Percentiles rank a stretch among this genome's conserved stretches.
These are phyloP conservation scores for Cytospora chrysosperma DNA, from an alignment of 2,329 filamentous ascomycete genomes.

Conservation along the genomic window DNA sequence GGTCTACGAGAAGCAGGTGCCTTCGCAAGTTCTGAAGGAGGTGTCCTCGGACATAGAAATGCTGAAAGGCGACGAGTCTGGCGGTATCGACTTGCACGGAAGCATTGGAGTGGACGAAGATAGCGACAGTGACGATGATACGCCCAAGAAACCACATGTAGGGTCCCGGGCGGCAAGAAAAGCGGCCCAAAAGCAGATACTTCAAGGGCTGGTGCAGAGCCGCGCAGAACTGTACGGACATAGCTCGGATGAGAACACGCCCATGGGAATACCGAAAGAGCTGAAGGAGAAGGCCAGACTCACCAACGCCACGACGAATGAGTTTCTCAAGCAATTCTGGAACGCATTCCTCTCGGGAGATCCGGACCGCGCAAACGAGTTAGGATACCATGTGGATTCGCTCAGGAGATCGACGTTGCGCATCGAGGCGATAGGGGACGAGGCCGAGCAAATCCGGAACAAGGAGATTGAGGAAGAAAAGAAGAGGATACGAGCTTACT, in stretches of 20 bases:
- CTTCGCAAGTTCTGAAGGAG: slow-evolving; percentile 63
- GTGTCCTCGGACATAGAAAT: slow-evolving; percentile 62
- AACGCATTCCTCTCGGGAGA: slow-evolving; percentile 86
- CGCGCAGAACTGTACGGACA: slow-evolving; percentile 58
- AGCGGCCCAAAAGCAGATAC: slow-evolving; percentile 64
- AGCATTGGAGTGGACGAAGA: slow-evolving; percentile 70
- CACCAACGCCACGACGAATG: slow-evolving; percentile 89
- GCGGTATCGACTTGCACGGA: slow-evolving; percentile 59
- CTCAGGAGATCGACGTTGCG: slow-evolving; percentile 73
- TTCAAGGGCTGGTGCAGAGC: slow-evolving; percentile 62
- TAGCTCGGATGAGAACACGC: slow-evolving; percentile 46
- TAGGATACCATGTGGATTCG: slow-evolving; percentile 79
- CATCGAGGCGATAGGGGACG: slow-evolving; percentile 75
- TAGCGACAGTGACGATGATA: slow-evolving; percentile 65
- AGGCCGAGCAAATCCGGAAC: slow-evolving; percentile 73
- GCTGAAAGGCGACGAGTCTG: slow-evolving; percentile 47
- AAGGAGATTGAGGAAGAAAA: slow-evolving; percentile 66
- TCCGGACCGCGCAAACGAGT: slow-evolving; percentile 73
- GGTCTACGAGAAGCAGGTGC: slow-evolving; percentile 68
- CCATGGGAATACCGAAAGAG: slow-evolving; percentile 56
- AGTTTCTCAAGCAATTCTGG: slow-evolving; percentile 99
- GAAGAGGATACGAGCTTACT: slow-evolving; percentile 68
- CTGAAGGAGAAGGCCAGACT: slow-evolving; percentile 59
- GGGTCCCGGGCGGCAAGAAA: slow-evolving; percentile 68
- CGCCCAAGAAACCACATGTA: slow-evolving; percentile 50